Evolutionary conservation across 352 stramenopile species (phyloP), one percentile per base, ranked within the genome.

Genomic region (Phytophthora uliginosa): DNA sequence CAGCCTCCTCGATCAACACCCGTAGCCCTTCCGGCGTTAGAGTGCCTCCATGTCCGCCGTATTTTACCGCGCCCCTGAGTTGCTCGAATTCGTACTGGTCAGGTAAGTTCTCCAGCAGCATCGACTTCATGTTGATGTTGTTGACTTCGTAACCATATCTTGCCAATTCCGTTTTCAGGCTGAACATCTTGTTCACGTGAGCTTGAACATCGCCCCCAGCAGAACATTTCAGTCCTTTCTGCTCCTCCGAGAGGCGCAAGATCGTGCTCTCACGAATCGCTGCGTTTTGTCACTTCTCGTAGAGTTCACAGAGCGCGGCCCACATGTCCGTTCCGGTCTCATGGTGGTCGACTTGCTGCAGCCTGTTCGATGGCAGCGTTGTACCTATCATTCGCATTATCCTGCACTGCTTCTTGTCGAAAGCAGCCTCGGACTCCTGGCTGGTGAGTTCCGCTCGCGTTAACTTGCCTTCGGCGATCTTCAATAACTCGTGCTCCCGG

Each of bases 341-440:
- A 8, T 51, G 36, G 10, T 59, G 47, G 47, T 54, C 59, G 1
- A 54, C 33, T 17, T 53, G 59, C 33, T 66, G 48, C 7, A 53
- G 48, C 8, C 33, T n/a, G 22, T 66, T 5, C 3, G 59, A 36
- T 26, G 59, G 9, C 10, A 65, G 5, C 28, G 58, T 50, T 17
- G 58, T 65, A 4, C 52, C 26, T 3, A 65, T 65, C 47, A 65
- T 57, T 18, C 28, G 58, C 58, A 65, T 50, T 17, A 65, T 57
- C 45, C 48, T 65, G 18, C 20, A 57, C n/a, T 65, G 59, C 28
- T 57, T 57, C 45, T 48, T 50, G 42, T 65, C 28, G 31, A 65
- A 65, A 24, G 8, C 3, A n/a, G 18, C 28, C 10, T 52, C 45
- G 5, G 45, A 42, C 34, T 42, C 34, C 13, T 42, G 26, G 22